A percentile compares a stretch with the other conserved stretches of the same genome.
phyloP scores from a whole-genome alignment of 768 basidiomycete species.

The Hericium erinaceus region DNA sequence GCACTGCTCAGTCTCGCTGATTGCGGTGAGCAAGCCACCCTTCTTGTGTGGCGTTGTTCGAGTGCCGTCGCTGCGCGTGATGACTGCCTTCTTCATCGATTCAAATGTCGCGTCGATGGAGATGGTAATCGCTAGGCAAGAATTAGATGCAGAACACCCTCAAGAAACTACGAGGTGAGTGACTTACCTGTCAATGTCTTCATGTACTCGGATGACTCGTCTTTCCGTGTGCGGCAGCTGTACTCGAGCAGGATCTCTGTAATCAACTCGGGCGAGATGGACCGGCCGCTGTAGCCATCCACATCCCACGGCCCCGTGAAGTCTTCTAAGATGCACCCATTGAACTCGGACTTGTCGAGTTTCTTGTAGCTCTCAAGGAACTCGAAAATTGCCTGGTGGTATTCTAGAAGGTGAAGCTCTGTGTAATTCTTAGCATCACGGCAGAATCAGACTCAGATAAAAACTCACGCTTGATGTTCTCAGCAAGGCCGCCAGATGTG shows the following conservation, averaged over 20 bases:
- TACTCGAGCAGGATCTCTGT: neutral
- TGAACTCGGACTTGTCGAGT: neutral
- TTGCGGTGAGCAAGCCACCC: neutral
- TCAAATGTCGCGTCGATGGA: neutral
- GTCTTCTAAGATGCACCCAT: neutral
- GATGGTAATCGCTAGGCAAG: neutral
- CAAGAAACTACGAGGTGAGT: neutral
- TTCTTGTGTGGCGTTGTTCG: neutral
- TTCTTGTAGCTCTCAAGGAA: neutral
- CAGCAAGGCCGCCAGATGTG: neutral
- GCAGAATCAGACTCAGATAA: no score
- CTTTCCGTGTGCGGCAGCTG: neutral
- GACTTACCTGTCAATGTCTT: neutral
- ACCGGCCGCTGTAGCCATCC: neutral
- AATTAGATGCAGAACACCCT: neutral
- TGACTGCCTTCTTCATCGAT: neutral
- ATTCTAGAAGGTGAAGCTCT: neutral
- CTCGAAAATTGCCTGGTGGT: neutral
- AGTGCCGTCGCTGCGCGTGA: neutral
- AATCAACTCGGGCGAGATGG: neutral
- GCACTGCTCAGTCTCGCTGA: neutral
- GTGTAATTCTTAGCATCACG: no score
- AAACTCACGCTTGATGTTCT: neutral
- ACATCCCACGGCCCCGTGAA: neutral
- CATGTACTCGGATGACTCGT: neutral